phyloP scores from a whole-genome alignment of 1,284 basidiomycete genomes.

The Puccinia triticina region DNA sequence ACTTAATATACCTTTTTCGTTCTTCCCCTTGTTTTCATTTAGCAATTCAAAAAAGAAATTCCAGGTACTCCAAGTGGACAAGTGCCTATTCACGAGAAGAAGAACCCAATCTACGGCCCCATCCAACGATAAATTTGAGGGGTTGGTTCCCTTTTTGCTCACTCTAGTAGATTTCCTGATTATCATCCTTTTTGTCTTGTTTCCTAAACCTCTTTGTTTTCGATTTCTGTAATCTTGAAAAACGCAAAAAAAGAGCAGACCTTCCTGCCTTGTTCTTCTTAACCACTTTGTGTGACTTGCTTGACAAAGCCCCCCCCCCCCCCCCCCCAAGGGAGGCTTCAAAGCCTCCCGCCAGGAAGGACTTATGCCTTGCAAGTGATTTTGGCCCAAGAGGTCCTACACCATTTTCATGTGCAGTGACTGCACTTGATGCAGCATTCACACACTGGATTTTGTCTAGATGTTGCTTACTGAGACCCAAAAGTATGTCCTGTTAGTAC shows the following conservation, averaged over 20 bases:
- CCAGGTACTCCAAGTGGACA: conserved; percentile 85
- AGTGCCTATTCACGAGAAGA: conserved; percentile 85
- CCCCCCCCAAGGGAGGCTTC: too few species aligned
- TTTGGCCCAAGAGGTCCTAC: too few species aligned
- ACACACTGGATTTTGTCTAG: too few species aligned
- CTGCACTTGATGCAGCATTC: too few species aligned
- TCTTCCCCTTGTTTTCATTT: not conserved
- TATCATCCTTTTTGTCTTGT: not conserved
- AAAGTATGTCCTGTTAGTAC: too few species aligned
- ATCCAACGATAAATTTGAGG: conserved; percentile 17
- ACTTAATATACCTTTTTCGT: conserved; percentile 30
- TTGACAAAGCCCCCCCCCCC: too few species aligned
- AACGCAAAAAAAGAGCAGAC: not conserved
- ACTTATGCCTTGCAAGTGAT: too few species aligned
- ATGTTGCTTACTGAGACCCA: too few species aligned
- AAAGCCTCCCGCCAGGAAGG: too few species aligned
- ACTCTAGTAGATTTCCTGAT: not conserved
- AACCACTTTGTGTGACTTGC: too few species aligned
- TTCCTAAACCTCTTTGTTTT: not conserved
- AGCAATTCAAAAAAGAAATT: conserved; percentile 91
- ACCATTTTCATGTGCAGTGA: too few species aligned
- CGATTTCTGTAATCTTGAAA: conserved; percentile 13
- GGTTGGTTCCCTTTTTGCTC: too few species aligned
- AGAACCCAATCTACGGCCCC: conserved; percentile 70
- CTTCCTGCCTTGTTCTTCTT: not conserved